Base-by-base conservation (phyloP, 805 yeast species). In the Spathaspora hagerdaliae region DNA sequence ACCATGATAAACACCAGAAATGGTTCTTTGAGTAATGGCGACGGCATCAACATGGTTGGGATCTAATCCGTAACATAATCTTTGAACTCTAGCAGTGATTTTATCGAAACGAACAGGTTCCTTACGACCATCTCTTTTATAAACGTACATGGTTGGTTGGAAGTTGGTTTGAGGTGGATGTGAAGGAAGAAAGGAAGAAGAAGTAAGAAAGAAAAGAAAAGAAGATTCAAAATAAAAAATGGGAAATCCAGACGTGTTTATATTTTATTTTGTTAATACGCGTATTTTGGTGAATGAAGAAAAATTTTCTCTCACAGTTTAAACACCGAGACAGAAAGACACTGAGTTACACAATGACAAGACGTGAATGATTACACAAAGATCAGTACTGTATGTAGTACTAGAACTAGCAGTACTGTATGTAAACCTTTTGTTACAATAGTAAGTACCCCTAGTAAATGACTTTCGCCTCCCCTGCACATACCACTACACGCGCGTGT, bases 21-120 rank as follows among this genome's bases (percentile, higher is more conserved):
- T 91, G 57, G 92, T 95, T 62, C 96, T 80, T 67, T 94, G 98
- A 19, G 99, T 92, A 67, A 94, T 90, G 53, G 94, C 87, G 45
- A 87, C 96, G 33, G 98, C 91, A 62, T 94, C 98, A 49, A 94
- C 91, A 66, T 90, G 97, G 40, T 78, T 79, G 35, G 96, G 77
- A 64, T 92, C 97, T 56, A 94, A 79, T 42, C 97, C 97, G 62
- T 94, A 92, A 58, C 98, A 91, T 51, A 94, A 80, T 61, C 97
- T 86, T 54, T 92, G 86, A 50, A 94, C 87, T 60, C 76, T 67
- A 41, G 98, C 96, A 44, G 98, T 92, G 77, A 94, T 92, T 69
- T 92, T 91, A 69, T 91, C 97, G 67, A 91, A 91, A 64, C 91
- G 86, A 49, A 91, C 97, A 35, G 92, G 94, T 73, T 90, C 97